phyloP scores from a whole-genome alignment of 1,284 basidiomycete genomes.

The Ceratobasidium sp. region DNA sequence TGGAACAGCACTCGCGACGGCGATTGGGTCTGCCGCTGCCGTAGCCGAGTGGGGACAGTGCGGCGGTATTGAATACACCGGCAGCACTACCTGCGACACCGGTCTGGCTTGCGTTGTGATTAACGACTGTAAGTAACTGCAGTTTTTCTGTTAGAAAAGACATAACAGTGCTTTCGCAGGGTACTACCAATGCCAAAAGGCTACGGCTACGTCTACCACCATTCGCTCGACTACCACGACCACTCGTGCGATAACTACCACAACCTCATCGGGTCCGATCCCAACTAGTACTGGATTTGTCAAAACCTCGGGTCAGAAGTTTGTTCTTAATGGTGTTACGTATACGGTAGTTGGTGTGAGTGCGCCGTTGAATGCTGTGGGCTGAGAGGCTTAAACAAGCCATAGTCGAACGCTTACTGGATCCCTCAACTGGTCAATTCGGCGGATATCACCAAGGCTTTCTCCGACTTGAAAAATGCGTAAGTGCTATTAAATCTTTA shows the following conservation, averaged over 20 bases:
- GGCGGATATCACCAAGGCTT: conserved; percentile 60
- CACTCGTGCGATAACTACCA: too few relatives aligned
- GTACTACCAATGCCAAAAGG: conserved; percentile 44
- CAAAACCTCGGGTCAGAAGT: conserved; percentile 58
- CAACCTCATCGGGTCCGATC: too few relatives aligned
- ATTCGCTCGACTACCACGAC: too few relatives aligned
- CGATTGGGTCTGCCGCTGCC: too few relatives aligned
- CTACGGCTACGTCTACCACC: conserved; percentile 10
- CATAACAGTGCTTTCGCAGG: too few relatives aligned
- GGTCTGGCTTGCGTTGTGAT: conserved; percentile 42
- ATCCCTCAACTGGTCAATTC: conserved; percentile 50
- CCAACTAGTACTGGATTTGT: conserved; percentile 60
- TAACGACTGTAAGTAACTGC: conserved; percentile 39
- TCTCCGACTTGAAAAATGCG: conserved; percentile 64
- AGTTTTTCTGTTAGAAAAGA: too few relatives aligned
- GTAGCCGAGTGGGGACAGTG: conserved; percentile 47
- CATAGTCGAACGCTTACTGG: conserved; percentile 45
- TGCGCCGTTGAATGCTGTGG: too few relatives aligned
- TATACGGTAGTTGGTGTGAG: conserved; percentile 63
- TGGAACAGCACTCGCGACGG: too few relatives aligned
- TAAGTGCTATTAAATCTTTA: neutral
- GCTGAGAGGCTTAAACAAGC: too few relatives aligned
- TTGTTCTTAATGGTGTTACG: conserved; percentile 62
- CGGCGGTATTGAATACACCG: conserved; percentile 47
- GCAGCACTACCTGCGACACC: conserved; percentile 46